A percentile compares a stretch with the other conserved stretches of the same genome.
These are phyloP conservation scores for Cryptococcus sp. DNA, from an alignment of 1,284 basidiomycete genomes.

Conservation along the genomic window DNA sequence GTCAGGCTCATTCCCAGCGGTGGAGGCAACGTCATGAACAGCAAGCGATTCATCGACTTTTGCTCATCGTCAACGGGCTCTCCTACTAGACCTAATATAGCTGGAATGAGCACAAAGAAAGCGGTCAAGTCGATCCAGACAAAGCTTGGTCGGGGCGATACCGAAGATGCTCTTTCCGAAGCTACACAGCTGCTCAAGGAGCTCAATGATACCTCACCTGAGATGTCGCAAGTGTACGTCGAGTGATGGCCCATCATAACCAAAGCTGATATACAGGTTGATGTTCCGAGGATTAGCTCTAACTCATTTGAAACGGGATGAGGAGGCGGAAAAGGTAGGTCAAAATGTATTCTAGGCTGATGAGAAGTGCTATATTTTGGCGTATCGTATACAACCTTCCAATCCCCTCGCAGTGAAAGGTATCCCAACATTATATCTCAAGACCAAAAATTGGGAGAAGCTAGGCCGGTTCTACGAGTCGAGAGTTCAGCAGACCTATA, in stretches of 20 bases:
- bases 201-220: constrained; percentile 55
- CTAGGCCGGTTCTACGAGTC: constrained; percentile 56
- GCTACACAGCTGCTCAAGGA: constrained; percentile 53
- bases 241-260: constrained; percentile 1
- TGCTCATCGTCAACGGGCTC: no score
- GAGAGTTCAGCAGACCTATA: constrained; percentile 56
- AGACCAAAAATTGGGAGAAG: constrained; percentile 59
- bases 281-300: constrained; percentile 75
- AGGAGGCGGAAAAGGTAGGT: constrained; percentile 77
- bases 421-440: constrained; percentile 68
- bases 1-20: no score
- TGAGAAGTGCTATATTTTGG: constrained; percentile 66
- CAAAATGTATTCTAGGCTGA: constrained; percentile 3
- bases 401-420: constrained; percentile 69
- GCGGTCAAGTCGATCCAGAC: constrained; percentile 73
- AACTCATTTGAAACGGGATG: constrained; percentile 64
- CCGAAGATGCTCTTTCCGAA: constrained; percentile 52
- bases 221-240: constrained; percentile 64
- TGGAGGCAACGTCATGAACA: no score
- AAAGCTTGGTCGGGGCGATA: constrained; percentile 70
- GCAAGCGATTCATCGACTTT: no score
- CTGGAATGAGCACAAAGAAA: constrained; percentile 23
- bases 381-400: constrained; percentile 60
- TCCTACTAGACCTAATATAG: no score
- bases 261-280: constrained; percentile 53